Evolutionary conservation across 2,329 filamentous ascomycete genomes (phyloP), one percentile per base, ranked within the genome.

Genomic region (Daldinia eschscholtzii): DNA sequence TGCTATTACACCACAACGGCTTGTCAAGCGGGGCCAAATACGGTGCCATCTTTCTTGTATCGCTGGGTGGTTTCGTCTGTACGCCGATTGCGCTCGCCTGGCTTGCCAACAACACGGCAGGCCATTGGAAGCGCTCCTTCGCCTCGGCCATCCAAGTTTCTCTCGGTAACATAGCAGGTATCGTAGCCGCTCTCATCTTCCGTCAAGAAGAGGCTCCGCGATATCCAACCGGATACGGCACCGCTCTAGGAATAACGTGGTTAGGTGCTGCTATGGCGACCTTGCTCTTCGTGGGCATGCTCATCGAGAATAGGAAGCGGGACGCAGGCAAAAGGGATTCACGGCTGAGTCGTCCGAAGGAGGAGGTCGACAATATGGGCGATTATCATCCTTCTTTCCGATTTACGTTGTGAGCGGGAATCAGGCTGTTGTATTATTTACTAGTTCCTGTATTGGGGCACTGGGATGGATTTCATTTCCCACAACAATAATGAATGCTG

Each of bases 101-200:
- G 85, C 80, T 87, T 1, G 77, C 81, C 9, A 87, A 87, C 76
- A 87, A 88, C 65, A 75, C 87, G 0, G 82, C 83, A 0, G 86
- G 85, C 0, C 82, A 84, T 63, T 86, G 84, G 70, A 88, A 87
- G 74, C 82, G 83, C 48, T 81, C 85, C 3, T 82, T 84, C 33
- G 81, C 82, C 1, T 81, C 84, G 12, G 82, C 81, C 0, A 81
- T 85, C 70, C 84, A 86, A 73, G 82, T 87, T 39, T 81, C 79
- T 0, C 77, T 87, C 26, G 85, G 85, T 0, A 86, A 86, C 75
- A n/a, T 82, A 13, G 77, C 76, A 0, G 82, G 82, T 18, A 70
- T 81, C 46, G 68, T 80, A 12, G 79, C 78, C 35, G 70, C 78
- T 42, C 78, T 79, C 70, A 77, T 83, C 46, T 83, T 79, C 71